phyloP scores from a whole-genome alignment of 2,329 filamentous ascomycete species.

The Chrysosphaeria jannelii region DNA sequence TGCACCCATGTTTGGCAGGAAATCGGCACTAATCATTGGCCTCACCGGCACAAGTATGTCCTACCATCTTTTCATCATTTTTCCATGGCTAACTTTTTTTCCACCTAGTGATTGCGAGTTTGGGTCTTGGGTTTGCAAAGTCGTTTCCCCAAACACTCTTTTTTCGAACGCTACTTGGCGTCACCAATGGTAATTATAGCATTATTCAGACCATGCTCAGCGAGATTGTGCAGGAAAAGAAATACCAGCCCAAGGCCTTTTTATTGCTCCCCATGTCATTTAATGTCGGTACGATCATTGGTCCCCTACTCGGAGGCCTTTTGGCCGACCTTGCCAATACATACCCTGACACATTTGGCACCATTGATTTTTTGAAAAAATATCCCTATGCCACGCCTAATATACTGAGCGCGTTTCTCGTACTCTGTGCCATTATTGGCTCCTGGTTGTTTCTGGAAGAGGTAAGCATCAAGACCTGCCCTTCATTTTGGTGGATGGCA shows the following conservation, averaged over 20 bases:
- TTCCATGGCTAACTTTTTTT: too few species aligned
- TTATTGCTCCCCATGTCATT: conserved; percentile 33
- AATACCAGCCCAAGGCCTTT: conserved; percentile 13
- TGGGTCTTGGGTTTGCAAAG: conserved; percentile 41
- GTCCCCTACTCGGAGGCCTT: conserved; percentile 18
- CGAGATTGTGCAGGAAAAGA: conserved; percentile 13
- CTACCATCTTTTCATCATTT: neutral
- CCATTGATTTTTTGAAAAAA: conserved; percentile 13
- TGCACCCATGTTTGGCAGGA: conserved; percentile 34
- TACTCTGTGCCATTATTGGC: conserved; percentile 13
- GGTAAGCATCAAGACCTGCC: conserved; percentile 6
- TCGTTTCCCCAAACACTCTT: conserved; percentile 28
- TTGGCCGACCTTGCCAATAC: conserved; percentile 15
- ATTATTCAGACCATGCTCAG: conserved; percentile 41
- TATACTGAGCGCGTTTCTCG: conserved; percentile 17
- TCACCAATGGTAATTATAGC: conserved; percentile 43
- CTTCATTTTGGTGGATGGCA: neutral
- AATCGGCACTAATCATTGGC: conserved; percentile 50
- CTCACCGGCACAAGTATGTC: conserved; percentile 27
- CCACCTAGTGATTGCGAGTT: conserved; percentile 17
- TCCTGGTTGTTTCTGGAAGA: conserved; percentile 22
- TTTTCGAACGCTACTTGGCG: conserved; percentile 33
- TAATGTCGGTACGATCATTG: conserved; percentile 32
- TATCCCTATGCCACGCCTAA: conserved; percentile 26
- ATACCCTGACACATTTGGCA: conserved; percentile 16